Base-by-base conservation (phyloP, 1,139 yeast genomes). In the Geotrichum siamense region DNA sequence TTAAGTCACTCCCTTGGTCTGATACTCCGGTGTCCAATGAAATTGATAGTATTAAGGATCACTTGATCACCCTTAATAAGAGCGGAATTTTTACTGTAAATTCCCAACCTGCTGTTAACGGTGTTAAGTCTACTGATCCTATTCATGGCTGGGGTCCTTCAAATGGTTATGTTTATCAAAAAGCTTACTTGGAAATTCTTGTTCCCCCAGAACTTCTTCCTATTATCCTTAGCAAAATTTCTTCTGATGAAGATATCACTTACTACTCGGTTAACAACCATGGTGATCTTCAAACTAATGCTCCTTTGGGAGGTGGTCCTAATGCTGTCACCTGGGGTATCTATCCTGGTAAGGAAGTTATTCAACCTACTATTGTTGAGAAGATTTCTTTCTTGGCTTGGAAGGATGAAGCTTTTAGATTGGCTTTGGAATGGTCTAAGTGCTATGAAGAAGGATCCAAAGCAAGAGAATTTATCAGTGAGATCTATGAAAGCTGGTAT, bases 321-420 rank as follows among this genome's bases (percentile, higher is more conserved):
- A 87, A 86, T 59, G 96, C 97, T 6, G 96, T 87, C 43, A 91
- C 98, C 12, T 91, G 98, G 98, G 97, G 96, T 51, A 85, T 84
- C 33, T 86, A 84, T 74, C 95, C 95, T 16, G 94, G 94, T 38
- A 83, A 82, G 60, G 95, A 86, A 65, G 83, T 86, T 43, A 72
- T 84, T 54, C 95, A 86, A 64, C 94, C 96, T 44, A 86, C 96
- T 1, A 84, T 86, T 59, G 95, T 86, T n/a, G 96, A 86, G 61
- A 80, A 79, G 60, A 77, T 80, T 23, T 82, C 94, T 2, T 86
- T 86, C 65, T 69, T 85, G 55, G 95, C 97, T 8, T 91, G 98
- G 98, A 89, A 86, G 63, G 96, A 89, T 62, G 98, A 91, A 64
- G 93, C 91, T 29, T 91, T 75, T 71, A 72, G 86, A 53, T 78